A percentile compares a stretch with the other conserved stretches of the same genome.
Conservation (phyloP, 257 asterid species). For the Verbascum thapsus region DNA sequence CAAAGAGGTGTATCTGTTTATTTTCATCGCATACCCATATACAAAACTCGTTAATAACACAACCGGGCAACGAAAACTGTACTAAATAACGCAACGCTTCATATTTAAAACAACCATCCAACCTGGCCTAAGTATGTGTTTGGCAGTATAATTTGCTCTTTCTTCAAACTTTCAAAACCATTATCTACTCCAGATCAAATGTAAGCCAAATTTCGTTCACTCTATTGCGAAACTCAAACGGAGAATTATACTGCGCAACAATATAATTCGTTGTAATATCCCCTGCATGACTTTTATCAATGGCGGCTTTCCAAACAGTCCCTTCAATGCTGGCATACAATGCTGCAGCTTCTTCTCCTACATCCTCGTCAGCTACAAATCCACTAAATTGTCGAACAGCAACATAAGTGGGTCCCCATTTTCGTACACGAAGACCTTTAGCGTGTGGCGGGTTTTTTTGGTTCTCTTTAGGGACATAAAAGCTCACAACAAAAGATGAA, state of each 20-base stretch:
- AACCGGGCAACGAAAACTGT: not conserved
- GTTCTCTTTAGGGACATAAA: conserved; percentile 55
- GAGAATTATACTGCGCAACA: conserved; percentile 62
- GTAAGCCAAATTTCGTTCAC: conserved; percentile 63
- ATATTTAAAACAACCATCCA: not conserved
- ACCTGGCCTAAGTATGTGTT: not conserved
- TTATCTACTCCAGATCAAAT: conserved; percentile 28
- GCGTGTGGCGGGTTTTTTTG: conserved; percentile 61
- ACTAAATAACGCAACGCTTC: not conserved
- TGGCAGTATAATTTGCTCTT: not conserved
- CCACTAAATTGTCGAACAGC: conserved; percentile 65
- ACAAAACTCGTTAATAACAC: too few relatives aligned
- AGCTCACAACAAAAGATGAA: conserved; percentile 51
- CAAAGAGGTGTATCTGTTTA: too few relatives aligned
- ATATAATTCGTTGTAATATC: conserved; percentile 42
- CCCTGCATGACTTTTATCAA: conserved; percentile 40
- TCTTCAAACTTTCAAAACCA: conserved; percentile 4
- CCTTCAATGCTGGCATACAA: conserved; percentile 43
- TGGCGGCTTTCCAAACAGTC: conserved; percentile 49
- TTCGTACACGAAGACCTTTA: conserved; percentile 49
- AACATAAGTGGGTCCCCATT: conserved; percentile 48
- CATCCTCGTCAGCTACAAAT: conserved; percentile 41
- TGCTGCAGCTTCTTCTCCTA: conserved; percentile 53
- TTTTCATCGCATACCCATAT: too few relatives aligned
- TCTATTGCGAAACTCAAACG: conserved; percentile 54